These are phyloP conservation scores for Cupressus sempervirens DNA, from an alignment of 75 land plant species.

Conservation along the genomic window DNA sequence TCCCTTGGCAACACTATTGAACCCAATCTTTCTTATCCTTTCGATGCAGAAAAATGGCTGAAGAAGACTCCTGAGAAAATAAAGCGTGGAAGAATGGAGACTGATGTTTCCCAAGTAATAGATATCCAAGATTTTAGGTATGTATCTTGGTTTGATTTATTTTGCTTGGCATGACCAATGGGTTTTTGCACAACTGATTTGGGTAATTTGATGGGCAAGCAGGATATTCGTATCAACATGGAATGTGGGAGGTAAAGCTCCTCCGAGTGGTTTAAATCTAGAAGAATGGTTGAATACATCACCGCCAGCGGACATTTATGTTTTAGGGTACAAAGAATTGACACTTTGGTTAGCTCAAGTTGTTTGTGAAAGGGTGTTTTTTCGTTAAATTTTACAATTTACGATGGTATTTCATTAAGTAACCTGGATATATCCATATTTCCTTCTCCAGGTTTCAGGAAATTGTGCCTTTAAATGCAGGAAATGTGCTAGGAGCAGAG, in stretches of 20 bases:
- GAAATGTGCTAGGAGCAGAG: slow-evolving; percentile 90
- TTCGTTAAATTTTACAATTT: background rate
- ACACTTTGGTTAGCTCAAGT: background rate
- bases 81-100: slow-evolving; percentile 30
- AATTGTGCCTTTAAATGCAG: slow-evolving; percentile 93
- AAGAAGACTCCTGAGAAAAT: slow-evolving; percentile 28
- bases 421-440: slow-evolving; percentile 11
- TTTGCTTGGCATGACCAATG: background rate
- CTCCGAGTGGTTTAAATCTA: slow-evolving; percentile 63
- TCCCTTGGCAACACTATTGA: background rate
- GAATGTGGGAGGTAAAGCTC: slow-evolving; percentile 95
- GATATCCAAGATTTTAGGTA: slow-evolving; percentile 64
- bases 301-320: slow-evolving; percentile 88
- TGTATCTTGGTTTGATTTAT: slow-evolving; percentile 1
- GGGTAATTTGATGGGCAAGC: background rate
- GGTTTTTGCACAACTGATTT: background rate
- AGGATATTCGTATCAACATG: slow-evolving; percentile 82
- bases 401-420: background rate
- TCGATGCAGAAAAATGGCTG: slow-evolving; percentile 26
- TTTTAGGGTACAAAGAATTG: slow-evolving; percentile 64
- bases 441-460: slow-evolving; percentile 74
- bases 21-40: background rate
- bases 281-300: slow-evolving; percentile 76
- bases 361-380: background rate
- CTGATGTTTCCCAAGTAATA: slow-evolving; percentile 35